Percentiles rank a stretch among this genome's conserved stretches.
These are phyloP conservation scores for Cryptosporidium ubiquitum DNA, from an alignment of 169 alveolate species.

Conservation along the genomic window DNA sequence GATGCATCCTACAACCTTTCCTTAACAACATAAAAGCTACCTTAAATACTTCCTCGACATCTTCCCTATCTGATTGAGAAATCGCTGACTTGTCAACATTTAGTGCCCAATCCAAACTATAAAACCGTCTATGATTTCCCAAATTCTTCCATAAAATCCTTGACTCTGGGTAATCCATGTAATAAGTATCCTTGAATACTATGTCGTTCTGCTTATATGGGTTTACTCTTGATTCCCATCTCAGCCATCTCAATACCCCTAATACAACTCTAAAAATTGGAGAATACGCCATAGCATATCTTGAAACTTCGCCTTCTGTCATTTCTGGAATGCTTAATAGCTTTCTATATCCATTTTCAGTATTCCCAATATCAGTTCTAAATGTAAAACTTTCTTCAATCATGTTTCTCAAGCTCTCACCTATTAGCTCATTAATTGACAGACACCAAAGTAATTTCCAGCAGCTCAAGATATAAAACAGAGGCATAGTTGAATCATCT, in stretches of 20 bases:
- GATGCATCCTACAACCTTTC: slow-evolving; percentile 64
- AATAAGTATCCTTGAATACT: slow-evolving; percentile 9
- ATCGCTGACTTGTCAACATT: background rate
- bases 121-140: slow-evolving; percentile 27
- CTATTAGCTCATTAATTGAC: slow-evolving; percentile 59
- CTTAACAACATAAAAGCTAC: slow-evolving; percentile 19
- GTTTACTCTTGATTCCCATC: slow-evolving; percentile 69
- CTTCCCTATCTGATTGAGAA: slow-evolving; percentile 25
- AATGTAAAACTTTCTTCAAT: slow-evolving; percentile 12
- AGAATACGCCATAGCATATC: slow-evolving; percentile 67
- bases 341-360: background rate
- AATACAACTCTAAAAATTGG: slow-evolving; percentile 55
- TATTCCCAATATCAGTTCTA: background rate
- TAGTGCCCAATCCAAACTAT: slow-evolving; percentile 57
- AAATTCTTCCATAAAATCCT: slow-evolving; percentile 19
- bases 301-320: slow-evolving; percentile 56
- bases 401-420: slow-evolving; percentile 43
- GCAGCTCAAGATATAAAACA: slow-evolving; percentile 43
- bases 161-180: slow-evolving; percentile 50
- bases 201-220: slow-evolving; percentile 26
- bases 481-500: slow-evolving; percentile 8
- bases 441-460: slow-evolving; percentile 72
- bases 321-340: slow-evolving; percentile 43
- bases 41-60: slow-evolving; percentile 45
- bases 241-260: slow-evolving; percentile 58